Conservation (phyloP, 768 basidiomycete genomes). For the Erythrobasidium yunnanense region DNA sequence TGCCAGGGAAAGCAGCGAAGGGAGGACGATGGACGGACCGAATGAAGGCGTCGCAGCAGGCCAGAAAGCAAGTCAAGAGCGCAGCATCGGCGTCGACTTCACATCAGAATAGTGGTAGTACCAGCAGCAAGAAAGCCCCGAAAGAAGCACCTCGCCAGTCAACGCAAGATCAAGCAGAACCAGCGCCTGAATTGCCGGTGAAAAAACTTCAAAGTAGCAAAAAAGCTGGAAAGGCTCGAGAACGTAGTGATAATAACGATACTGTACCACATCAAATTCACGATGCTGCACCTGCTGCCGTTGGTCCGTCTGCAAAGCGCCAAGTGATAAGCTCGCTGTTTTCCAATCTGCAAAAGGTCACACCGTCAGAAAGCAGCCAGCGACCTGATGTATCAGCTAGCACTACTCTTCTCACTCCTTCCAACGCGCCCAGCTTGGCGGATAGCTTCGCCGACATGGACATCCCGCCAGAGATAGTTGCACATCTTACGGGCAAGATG, state of each 20-base stretch:
- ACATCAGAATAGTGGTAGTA: background rate
- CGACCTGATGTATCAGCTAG: background rate
- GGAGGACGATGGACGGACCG: background rate
- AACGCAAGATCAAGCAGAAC: too few relatives aligned
- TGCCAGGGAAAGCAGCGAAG: background rate
- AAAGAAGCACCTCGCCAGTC: too few relatives aligned
- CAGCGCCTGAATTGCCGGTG: too few relatives aligned
- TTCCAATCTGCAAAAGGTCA: conserved; percentile 1
- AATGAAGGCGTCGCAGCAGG: background rate
- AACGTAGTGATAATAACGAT: background rate
- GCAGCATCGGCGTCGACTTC: background rate
- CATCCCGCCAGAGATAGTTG: background rate
- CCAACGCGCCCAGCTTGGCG: conserved; percentile 15
- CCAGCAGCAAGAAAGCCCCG: background rate
- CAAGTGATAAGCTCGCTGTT: conserved; percentile 31
- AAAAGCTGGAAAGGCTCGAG: background rate
- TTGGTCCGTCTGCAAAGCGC: background rate
- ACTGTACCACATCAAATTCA: background rate
- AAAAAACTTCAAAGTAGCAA: background rate
- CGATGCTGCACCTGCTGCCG: background rate
- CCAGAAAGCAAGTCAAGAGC: background rate
- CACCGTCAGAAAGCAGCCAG: background rate
- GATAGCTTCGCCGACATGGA: background rate
- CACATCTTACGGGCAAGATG: conserved; percentile 28
- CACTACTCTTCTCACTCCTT: background rate